These are phyloP conservation scores for Chrysoporthe austroafricana DNA, from an alignment of 2,329 filamentous ascomycete species.

Conservation along the genomic window DNA sequence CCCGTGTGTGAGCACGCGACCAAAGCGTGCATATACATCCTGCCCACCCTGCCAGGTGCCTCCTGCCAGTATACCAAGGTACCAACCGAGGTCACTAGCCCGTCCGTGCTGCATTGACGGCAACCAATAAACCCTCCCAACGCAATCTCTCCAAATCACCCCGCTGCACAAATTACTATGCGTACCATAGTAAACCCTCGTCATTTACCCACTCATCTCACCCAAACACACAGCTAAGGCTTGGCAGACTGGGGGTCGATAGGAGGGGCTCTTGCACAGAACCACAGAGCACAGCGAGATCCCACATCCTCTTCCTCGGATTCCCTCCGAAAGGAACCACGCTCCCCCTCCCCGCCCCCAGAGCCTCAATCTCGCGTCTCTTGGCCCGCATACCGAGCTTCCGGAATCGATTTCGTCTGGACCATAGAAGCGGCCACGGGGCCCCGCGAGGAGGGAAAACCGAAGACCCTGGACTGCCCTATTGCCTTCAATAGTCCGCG, in stretches of 20 bases:
- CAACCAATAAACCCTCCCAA: conserved; percentile 1
- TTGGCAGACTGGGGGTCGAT: conserved; percentile 4
- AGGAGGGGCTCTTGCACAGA: conserved; percentile 1
- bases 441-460: background rate
- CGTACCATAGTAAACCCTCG: background rate
- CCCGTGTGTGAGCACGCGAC: conserved; percentile 5
- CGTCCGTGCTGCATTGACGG: background rate
- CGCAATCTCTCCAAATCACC: conserved; percentile 1
- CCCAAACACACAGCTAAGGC: background rate
- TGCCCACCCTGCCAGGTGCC: background rate
- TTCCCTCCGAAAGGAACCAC: background rate
- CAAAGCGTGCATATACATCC: background rate
- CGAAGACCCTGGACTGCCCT: background rate
- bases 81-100: background rate
- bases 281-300: background rate
- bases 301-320: background rate
- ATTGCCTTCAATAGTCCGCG: background rate
- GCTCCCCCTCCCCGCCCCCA: background rate
- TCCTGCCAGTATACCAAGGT: background rate
- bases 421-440: background rate
- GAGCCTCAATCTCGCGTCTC: background rate
- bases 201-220: background rate
- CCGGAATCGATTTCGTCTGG: background rate
- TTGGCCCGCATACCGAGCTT: background rate
- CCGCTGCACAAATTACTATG: background rate